Conservation (phyloP, 495 filamentous ascomycete species). For the Alectoria sarmentosa region DNA sequence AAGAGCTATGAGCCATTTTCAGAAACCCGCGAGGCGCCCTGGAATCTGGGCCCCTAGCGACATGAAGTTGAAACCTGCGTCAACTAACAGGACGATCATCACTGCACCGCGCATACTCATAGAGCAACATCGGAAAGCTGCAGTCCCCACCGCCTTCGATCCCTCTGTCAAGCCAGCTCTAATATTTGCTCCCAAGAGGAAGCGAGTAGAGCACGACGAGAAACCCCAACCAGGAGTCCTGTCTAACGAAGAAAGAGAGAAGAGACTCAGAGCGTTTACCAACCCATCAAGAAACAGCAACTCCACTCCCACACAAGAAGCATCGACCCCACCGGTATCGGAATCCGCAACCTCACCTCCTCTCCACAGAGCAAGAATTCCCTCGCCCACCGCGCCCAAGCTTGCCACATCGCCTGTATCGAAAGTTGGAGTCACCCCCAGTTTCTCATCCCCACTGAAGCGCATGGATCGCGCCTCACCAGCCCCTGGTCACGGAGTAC, state of each 20-base stretch:
- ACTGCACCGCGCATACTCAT: constrained; percentile 38
- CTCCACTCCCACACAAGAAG: neutral
- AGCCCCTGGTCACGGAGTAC: neutral
- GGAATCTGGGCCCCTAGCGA: constrained; percentile 5
- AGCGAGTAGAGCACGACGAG: constrained; percentile 11
- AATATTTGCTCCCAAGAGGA: constrained; percentile 17
- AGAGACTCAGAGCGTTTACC: constrained; percentile 20
- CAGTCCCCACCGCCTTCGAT: constrained; percentile 17
- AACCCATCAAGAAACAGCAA: constrained; percentile 12
- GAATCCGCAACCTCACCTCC: neutral
- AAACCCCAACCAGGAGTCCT: neutral
- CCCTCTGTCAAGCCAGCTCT: constrained; percentile 14
- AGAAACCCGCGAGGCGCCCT: constrained; percentile 22
- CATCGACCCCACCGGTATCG: neutral
- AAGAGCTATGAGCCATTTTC: constrained; percentile 35
- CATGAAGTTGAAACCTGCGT: constrained; percentile 30
- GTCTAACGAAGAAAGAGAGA: constrained; percentile 17
- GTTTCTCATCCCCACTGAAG: neutral
- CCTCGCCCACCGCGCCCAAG: neutral
- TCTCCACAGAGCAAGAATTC: neutral
- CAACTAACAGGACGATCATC: constrained; percentile 35
- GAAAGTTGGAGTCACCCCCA: neutral
- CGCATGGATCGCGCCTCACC: neutral
- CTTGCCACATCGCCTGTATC: neutral
- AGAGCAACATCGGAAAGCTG: constrained; percentile 37